Evolutionary conservation across 805 yeast genomes (phyloP), one percentile per base, ranked within the genome.

Genomic region (Candida endomychidarum): DNA sequence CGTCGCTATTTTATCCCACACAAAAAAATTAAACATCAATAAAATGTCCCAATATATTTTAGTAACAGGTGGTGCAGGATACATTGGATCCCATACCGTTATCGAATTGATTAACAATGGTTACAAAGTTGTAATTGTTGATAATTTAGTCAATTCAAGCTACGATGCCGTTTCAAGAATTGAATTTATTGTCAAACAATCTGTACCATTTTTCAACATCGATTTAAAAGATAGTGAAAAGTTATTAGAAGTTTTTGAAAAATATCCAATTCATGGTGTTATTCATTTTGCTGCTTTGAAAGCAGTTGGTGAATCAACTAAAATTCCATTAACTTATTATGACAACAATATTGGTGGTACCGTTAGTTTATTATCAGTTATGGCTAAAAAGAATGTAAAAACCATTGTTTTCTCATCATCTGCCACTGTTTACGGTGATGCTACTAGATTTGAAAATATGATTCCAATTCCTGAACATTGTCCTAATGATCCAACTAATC

Each of bases 61-160:
- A 39, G 90, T 86, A 20, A 84, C 93, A 16, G 95, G 95, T 32
- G 95, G 95, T 34, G 86, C 91, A 19, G 93, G 95, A 15, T 86
- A 86, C 62, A 84, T 86, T 53, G 95, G 93, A 18, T 82, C 91
- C 8, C 93, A 86, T 57, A 82, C 91, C 1, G 86, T 75, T 12
- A 77, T 80, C 34, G 84, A 78, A 51, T 70, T 82, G 38, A 57
- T 81, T 36, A 72, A 75, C 44, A 70, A 75, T 38, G 87, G 86
- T 18, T 74, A 79, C 52, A 73, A 81, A 20, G 87, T 84, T 22
- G 80, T 86, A n/a, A 74, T 86, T 31, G 78, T 81, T 16, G 95
- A 86, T 59, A 82, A 81, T 58, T 65, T 83, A 43, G 63, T 70
- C 52, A 86, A 83, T 53, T 81, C 93, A 2, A 74, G 81, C 27